These are phyloP conservation scores for Lachancea sp. DNA, from an alignment of 805 yeast genomes.

Conservation along the genomic window DNA sequence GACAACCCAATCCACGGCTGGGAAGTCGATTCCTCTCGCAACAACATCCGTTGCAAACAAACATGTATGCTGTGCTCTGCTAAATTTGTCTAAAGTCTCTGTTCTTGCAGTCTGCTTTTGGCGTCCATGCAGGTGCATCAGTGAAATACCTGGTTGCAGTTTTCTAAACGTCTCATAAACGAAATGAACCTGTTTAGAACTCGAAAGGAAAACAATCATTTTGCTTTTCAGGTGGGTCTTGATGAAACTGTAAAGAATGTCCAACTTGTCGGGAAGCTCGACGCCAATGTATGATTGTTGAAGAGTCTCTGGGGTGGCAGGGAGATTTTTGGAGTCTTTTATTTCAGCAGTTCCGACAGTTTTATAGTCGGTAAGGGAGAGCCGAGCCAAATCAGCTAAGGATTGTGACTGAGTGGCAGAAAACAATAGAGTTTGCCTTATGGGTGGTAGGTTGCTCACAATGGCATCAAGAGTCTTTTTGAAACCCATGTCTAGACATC, in stretches of 20 bases:
- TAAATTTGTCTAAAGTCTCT: slow-evolving; percentile 73
- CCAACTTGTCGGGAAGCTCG: slow-evolving; percentile 73
- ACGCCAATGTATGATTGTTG: slow-evolving; percentile 77
- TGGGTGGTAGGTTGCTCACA: slow-evolving; percentile 65
- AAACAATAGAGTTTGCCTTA: slow-evolving; percentile 76
- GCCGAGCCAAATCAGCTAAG: slow-evolving; percentile 73
- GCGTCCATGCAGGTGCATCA: slow-evolving; percentile 80
- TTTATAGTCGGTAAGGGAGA: slow-evolving; percentile 42
- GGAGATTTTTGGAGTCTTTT: slow-evolving; percentile 51
- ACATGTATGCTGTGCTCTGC: slow-evolving; percentile 73
- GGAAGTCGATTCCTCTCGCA: slow-evolving; percentile 88
- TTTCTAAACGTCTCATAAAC: slow-evolving; percentile 82
- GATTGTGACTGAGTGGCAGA: slow-evolving; percentile 88
- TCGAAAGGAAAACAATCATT: slow-evolving; percentile 75
- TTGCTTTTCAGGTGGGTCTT: slow-evolving; percentile 76
- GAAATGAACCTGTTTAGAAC: slow-evolving; percentile 86
- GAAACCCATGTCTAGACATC: slow-evolving; percentile 92
- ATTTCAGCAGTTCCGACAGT: slow-evolving; percentile 41
- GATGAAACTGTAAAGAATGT: slow-evolving; percentile 78
- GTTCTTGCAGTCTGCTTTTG: slow-evolving; percentile 85
- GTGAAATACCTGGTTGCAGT: slow-evolving; percentile 85
- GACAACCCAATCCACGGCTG: slow-evolving; percentile 91
- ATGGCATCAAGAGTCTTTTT: slow-evolving; percentile 76
- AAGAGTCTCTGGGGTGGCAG: slow-evolving; percentile 72
- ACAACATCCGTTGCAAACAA: slow-evolving; percentile 86